Base-by-base conservation (phyloP, 495 filamentous ascomycete genomes). In the Xylaria sp. region DNA sequence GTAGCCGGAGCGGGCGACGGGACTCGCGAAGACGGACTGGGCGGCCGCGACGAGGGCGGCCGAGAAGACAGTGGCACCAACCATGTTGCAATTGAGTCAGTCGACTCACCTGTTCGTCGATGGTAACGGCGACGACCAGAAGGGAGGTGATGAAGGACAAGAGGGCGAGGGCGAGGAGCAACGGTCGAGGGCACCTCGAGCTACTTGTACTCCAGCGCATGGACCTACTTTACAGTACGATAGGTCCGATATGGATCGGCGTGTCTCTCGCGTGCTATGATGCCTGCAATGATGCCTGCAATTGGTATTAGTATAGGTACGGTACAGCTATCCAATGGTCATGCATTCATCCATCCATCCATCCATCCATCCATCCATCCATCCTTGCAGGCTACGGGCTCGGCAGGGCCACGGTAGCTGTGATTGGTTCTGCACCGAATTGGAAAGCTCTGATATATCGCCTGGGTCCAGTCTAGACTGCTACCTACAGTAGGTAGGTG, bases 1-100 rank as follows among this genome's bases (percentile, higher is more conserved):
- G 73, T 89, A 89, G 15, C 75, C 61, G n/a, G 78, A 78, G 26
- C 80, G 78, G 15, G 79, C 74, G 48, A 82, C 72, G 17, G 79
- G 80, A 59, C 44, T 76, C 26, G 75, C 79, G 40, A 80, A 50
- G 57, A 73, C 73, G 37, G 61, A 73, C 44, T 79, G 80, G 29
- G 72, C 74, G 43, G 73, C 76, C 53, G 64, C 70, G 9, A 72
- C 44, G 41, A 79, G 62, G 26, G 76, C 68, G 40, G 73, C 69
- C 61, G 77, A 74, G 58, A 81, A 62, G 44, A 77, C 67, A 61
- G 77, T 58, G 31, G 66, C 67, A 71, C 72, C 76, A 62, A 78
- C 74, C 80, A 82, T 80, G 33, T 76, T 31, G 21, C 55, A 50
- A 50, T 58, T 40, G 46, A 33, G n/a, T 53, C 35, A 50, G 17